Percentiles rank a stretch among this genome's conserved stretches.
Evolutionary conservation across 129 eudicot species (phyloP).

Genomic region (Artemisia tridentata): DNA sequence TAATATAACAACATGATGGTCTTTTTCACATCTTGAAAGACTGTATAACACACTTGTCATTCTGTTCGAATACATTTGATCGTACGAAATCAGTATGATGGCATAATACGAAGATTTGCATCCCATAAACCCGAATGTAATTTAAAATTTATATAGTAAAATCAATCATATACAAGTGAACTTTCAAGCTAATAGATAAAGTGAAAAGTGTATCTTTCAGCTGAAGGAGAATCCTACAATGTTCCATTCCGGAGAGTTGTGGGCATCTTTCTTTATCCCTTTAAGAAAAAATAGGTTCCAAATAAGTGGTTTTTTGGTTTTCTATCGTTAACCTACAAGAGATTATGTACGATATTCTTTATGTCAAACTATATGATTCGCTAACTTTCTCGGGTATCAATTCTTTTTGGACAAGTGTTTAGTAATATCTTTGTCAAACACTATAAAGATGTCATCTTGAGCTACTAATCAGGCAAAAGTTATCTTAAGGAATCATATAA

Average conservation of each 20-base stretch:
- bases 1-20: background rate
- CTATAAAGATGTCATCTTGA: background rate
- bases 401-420: background rate
- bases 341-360: conserved; percentile 16
- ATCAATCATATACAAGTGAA: background rate
- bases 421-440: background rate
- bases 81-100: background rate
- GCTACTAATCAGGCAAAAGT: background rate
- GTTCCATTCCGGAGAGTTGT: conserved; percentile 24
- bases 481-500: conserved; percentile 23
- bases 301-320: conserved; percentile 14
- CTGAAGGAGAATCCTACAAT: conserved; percentile 15
- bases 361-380: background rate
- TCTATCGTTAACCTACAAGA: background rate
- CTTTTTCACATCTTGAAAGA: background rate
- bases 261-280: conserved; percentile 27
- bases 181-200: background rate
- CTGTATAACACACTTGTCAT: background rate
- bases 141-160: background rate
- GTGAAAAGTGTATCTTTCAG: background rate
- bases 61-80: background rate
- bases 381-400: conserved; percentile 12
- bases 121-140: background rate
- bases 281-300: conserved; percentile 26
- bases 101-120: background rate